Base-by-base conservation (phyloP, 495 filamentous ascomycete species). In the Trichoderma virens region DNA sequence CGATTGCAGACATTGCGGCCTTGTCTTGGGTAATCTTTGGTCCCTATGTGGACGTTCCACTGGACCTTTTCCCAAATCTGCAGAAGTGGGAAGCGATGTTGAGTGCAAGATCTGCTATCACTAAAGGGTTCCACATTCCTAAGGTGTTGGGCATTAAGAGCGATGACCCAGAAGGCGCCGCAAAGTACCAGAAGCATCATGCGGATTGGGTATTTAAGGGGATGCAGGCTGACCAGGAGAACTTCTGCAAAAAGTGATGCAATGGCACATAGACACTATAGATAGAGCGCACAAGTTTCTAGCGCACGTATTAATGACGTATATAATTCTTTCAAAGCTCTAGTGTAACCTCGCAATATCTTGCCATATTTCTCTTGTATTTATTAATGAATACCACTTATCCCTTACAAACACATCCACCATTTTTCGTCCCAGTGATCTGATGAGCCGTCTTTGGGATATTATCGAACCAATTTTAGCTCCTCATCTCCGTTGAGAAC, bases 111-210 rank as follows among this genome's bases (percentile, higher is more conserved):
- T 83, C 85, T 3, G 93, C 79, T 0, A 79, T 90, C 5, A 84
- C 92, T 76, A 93, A 86, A 76, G 93, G 93, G 0, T 76, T 85
- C 1, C 82, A 96, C 79, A 88, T 96, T 16, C 93, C 93, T 0
- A 76, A 51, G 20, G 45, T 51, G 0, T 20, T 51, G 1, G 45
- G 45, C 45, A 51, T 51, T 2, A 51, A 51, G 45, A 51, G 45
- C 20, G 45, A 25, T 25, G 45, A 51, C 20, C 45, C 45, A 1
- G 45, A 20, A n/a, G 45, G n/a, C 20, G 45, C 45, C 9, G n/a
- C n/a, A 25, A 25, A 20, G 18, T 51, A 51, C 7, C n/a, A 20
- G 18, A 51, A 25, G 3, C 45, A 25, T 5, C n/a, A 51, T 51
- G 45, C 45, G 45, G 45, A 51, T 9, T 51, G 45, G 45, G 20